These are phyloP conservation scores for Scolecobasidium constrictum DNA, from an alignment of 2,329 filamentous ascomycete genomes.

Conservation along the genomic window DNA sequence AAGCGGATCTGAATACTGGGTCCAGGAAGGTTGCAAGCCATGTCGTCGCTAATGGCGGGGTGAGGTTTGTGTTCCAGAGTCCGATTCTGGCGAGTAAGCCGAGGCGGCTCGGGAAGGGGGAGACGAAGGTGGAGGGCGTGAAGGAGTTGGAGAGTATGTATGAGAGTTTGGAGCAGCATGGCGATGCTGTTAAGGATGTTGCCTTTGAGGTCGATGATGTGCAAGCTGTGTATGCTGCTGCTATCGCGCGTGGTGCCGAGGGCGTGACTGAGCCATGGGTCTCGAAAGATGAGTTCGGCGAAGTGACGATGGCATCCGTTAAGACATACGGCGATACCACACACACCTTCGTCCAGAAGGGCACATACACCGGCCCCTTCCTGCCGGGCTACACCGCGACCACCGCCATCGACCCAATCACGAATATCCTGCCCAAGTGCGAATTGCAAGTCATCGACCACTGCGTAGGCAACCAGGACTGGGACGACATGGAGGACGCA, in stretches of 20 bases:
- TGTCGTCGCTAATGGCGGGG: slow-evolving; percentile 64
- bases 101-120: slow-evolving; percentile 19
- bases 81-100: slow-evolving; percentile 38
- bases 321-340: slow-evolving; percentile 92
- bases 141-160: slow-evolving; percentile 62
- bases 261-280: slow-evolving; percentile 51
- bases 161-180: slow-evolving; percentile 72
- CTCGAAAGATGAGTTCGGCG: slow-evolving; percentile 49
- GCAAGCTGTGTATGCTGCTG: slow-evolving; percentile 64
- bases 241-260: slow-evolving; percentile 53
- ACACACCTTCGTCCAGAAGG: slow-evolving; percentile 75
- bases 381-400: slow-evolving; percentile 67
- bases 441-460: slow-evolving; percentile 74
- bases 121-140: slow-evolving; percentile 14
- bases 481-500: slow-evolving; percentile 68
- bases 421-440: slow-evolving; percentile 49
- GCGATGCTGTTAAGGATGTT: slow-evolving; percentile 90
- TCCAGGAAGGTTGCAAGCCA: slow-evolving; percentile 72
- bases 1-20: slow-evolving; percentile 80
- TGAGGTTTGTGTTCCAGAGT: slow-evolving; percentile 76
- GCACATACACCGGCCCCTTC: slow-evolving; percentile 62
- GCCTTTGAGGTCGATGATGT: slow-evolving; percentile 91
- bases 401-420: slow-evolving; percentile 34
- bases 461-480: slow-evolving; percentile 95
- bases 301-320: slow-evolving; percentile 67